Base-by-base conservation (phyloP, 768 basidiomycete genomes). In the Psilocybe subaeruginosa region DNA sequence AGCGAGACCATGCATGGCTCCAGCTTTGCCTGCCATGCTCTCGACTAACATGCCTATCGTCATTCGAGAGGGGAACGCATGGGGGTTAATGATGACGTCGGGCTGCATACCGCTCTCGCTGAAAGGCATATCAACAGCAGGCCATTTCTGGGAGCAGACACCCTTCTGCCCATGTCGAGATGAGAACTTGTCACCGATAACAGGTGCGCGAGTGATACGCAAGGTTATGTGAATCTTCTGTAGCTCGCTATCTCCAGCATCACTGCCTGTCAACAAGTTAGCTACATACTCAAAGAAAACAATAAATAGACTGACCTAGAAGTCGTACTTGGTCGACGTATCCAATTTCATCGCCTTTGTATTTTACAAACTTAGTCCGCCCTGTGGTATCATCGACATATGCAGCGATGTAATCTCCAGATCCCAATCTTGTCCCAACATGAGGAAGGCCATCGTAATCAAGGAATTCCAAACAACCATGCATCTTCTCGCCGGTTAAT, bases 11-110 rank as follows among this genome's bases (percentile, higher is more conserved):
- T 99, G 97, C 92, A 99, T 93, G 7, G 97, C 92, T 60, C 97
- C 97, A 1, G 97, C 92, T 75, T 99, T 99, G n/a, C 97, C 97
- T 0, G 97, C 97, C 88, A 99, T 89, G 76, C 94, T 97, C 81
- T 99, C 97, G 60, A 99, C 95, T 73, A 99, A 89, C 97, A 99
- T 99, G 61, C 97, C 97, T 68, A 99, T 99, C 1, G 97, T 99
- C 97, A 99, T 99, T 67, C 97, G 93, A 82, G 90, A 92, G 2
- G 97, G 97, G 82, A 99, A 99, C 14, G 97, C 97, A 73, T 99
- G 97, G 37, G 97, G 97, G 77, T 99, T 99, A 80, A 99, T 99
- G 74, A 99, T 99, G 53, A 99, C 87, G 75, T 99, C 97, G 1
- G 97, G 97, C 74, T 98, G 97, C 85, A 99, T 95, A 14, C 97